Conservation (phyloP, 2,329 filamentous ascomycete genomes). For the Chaetomiaceae sp. region DNA sequence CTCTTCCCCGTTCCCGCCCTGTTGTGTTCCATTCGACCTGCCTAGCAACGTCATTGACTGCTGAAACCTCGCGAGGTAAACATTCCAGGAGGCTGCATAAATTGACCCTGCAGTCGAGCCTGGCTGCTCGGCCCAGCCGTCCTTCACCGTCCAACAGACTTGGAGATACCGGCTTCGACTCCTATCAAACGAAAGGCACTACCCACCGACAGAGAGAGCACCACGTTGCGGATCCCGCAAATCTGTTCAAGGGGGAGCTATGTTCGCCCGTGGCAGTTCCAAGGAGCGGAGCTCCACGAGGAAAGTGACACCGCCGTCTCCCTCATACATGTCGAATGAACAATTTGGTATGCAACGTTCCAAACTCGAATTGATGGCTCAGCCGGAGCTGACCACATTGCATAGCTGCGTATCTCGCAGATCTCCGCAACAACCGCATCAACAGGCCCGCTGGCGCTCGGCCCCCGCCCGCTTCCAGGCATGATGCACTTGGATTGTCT, state of each 20-base stretch:
- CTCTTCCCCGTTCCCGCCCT: background rate
- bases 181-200: background rate
- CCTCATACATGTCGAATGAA: slow-evolving; percentile 62
- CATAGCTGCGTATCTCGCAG: slow-evolving; percentile 64
- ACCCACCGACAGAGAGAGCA: background rate
- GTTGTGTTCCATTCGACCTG: slow-evolving; percentile 2
- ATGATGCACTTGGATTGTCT: slow-evolving; percentile 34
- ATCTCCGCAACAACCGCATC: slow-evolving; percentile 64
- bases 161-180: background rate
- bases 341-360: slow-evolving; percentile 52
- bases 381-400: background rate
- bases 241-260: slow-evolving; percentile 20
- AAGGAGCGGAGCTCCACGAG: slow-evolving; percentile 38
- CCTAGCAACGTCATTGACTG: slow-evolving; percentile 17
- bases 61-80: slow-evolving; percentile 10
- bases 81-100: slow-evolving; percentile 12
- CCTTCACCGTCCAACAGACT: background rate
- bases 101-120: background rate
- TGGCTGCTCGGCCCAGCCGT: slow-evolving; percentile 1
- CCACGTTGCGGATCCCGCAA: background rate
- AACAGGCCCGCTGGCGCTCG: slow-evolving; percentile 67
- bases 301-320: slow-evolving; percentile 58
- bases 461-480: slow-evolving; percentile 48
- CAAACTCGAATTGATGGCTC: slow-evolving; percentile 2
- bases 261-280: slow-evolving; percentile 33